Evolutionary conservation across 306 rosid genomes (phyloP).

Genomic region (Fragaria vesca): DNA sequence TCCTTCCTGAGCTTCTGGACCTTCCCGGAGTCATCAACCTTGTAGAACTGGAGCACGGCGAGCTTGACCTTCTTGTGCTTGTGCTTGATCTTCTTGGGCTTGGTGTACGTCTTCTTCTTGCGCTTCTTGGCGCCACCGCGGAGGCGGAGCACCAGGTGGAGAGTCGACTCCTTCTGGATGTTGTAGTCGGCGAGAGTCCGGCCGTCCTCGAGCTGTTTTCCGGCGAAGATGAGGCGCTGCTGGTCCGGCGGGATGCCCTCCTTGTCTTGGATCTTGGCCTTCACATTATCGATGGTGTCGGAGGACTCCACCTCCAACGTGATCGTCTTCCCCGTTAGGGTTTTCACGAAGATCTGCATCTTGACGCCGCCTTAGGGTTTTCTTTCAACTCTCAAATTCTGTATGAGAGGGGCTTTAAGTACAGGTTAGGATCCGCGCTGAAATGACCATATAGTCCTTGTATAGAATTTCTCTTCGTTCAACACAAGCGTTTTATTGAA

Average conservation of each 20-base stretch:
- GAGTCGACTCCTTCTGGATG: conserved; percentile 8
- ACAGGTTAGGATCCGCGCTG: no score
- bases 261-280: no score
- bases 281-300: no score
- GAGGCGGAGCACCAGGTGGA: background rate
- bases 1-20: conserved; percentile 13
- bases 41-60: conserved; percentile 2
- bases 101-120: conserved; percentile 4
- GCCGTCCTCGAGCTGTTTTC: background rate
- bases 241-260: no score
- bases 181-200: background rate
- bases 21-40: conserved; percentile 14
- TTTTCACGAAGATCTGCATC: conserved; percentile 2
- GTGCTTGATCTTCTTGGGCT: background rate
- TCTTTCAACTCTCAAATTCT: no score
- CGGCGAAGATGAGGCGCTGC: background rate
- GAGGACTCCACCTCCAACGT: background rate
- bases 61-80: conserved; percentile 6
- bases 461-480: no score
- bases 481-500: no score
- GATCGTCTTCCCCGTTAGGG: conserved; percentile 2
- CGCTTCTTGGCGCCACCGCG: conserved; percentile 4
- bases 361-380: background rate
- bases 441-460: no score
- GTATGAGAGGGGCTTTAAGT: no score